Base-by-base conservation (phyloP, 805 yeast genomes). In the Clavispora phyllophila region DNA sequence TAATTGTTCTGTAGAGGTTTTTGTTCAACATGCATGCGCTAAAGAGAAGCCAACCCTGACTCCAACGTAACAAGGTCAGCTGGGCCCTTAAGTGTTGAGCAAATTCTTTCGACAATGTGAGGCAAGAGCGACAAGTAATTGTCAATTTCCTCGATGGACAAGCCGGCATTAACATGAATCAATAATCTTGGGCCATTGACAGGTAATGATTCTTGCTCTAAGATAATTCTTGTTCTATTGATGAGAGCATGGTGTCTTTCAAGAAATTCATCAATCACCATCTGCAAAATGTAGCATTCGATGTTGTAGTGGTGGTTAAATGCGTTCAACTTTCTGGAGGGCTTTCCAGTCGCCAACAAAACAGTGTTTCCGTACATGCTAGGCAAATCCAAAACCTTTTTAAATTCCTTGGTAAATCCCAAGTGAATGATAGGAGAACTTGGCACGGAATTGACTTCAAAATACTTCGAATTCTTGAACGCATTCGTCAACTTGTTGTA, bases 391-490 rank as follows among this genome's bases (percentile, higher is more conserved):
- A 79, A 62, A 12, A 52, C 45, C 23, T 63, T 60, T 60, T 86
- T 68, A 37, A 64, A 59, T 15, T 66, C 65, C 2, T 74, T 72
- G 19, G 65, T 65, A 42, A 91, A 65, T 42, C 79, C 73, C 38
- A 91, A 62, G 53, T 87, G 89, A 36, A 87, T 61, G 27, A 85
- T 66, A 31, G 96, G 87, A 0, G 95, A 83, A 41, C 68, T 68
- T 3, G 65, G 64, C 31, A 68, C 61, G 0, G 95, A 85, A 25
- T 74, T 70, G 9, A 89, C 65, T 15, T 70, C 68, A 38, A 85
- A 64, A 62, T 44, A 70, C 49, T 46, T 58, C 40, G 47, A 76
- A 46, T 27, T 58, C 48, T 39, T 54, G 41, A 63, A 39, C n/a
- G 73, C 69, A 10, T 61, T 58, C n/a, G 57, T 43, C 39, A 86